These are phyloP conservation scores for Handroanthus guayacan DNA, from an alignment of 257 asterid species.

Conservation along the genomic window DNA sequence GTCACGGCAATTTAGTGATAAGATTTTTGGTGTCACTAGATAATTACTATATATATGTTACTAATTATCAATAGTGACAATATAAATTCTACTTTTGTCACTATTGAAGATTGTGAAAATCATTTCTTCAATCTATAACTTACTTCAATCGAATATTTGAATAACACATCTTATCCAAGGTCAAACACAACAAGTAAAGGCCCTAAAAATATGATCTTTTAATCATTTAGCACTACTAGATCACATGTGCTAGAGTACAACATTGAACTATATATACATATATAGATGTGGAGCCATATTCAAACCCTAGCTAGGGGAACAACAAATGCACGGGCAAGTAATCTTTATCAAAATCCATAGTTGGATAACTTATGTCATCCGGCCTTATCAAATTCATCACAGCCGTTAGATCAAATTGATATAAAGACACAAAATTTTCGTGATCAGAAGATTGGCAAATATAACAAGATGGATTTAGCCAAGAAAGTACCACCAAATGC, in stretches of 20 bases:
- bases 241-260: constrained; percentile 25
- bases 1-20: too few relatives aligned
- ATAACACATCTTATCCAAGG: neutral
- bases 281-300: constrained; percentile 30
- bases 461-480: neutral
- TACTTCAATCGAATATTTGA: neutral
- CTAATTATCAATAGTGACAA: too few relatives aligned
- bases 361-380: neutral
- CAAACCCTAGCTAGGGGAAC: constrained; percentile 23
- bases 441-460: constrained; percentile 7
- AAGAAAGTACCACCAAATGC: neutral
- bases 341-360: neutral
- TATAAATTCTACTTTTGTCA: too few relatives aligned
- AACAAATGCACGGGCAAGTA: constrained; percentile 16
- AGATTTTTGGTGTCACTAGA: too few relatives aligned
- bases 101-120: too few relatives aligned
- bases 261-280: neutral
- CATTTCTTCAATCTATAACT: too few relatives aligned
- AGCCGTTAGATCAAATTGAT: neutral
- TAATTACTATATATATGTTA: too few relatives aligned
- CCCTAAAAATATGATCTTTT: neutral
- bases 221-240: constrained; percentile 18
- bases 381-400: constrained; percentile 2
- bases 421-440: neutral
- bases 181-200: neutral